phyloP scores from a whole-genome alignment of 306 rosid species.

The Corylus heterophylla region DNA sequence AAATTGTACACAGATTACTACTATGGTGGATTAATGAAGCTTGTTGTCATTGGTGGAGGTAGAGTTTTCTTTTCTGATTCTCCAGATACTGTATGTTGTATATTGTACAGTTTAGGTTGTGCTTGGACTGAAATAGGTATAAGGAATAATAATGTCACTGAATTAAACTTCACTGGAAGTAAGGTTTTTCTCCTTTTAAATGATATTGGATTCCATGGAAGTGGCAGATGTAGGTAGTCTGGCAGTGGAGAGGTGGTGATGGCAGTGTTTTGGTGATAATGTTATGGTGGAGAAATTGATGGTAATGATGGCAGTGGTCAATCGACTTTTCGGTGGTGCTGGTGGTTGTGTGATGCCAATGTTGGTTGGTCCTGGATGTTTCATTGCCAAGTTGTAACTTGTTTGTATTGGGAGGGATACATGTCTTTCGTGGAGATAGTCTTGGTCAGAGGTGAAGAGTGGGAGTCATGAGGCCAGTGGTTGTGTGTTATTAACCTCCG shows the following conservation, averaged over 20 bases:
- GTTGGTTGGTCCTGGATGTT: background rate
- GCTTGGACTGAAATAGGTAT: background rate
- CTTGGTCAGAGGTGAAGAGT: background rate
- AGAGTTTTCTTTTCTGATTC: slow-evolving; percentile 26
- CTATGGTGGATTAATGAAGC: slow-evolving; percentile 98
- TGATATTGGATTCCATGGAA: slow-evolving; percentile 10
- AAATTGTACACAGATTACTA: slow-evolving; percentile 67
- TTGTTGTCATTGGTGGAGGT: slow-evolving; percentile 99
- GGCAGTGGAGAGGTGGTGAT: background rate
- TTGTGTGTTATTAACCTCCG: background rate
- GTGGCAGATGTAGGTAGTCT: background rate
- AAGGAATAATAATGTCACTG: background rate
- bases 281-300: background rate
- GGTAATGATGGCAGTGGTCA: slow-evolving; percentile 2
- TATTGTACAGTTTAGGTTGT: background rate
- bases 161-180: background rate
- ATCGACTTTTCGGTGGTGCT: background rate
- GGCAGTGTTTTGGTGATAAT: background rate
- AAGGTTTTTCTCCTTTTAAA: background rate
- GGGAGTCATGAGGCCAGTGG: background rate
- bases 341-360: background rate
- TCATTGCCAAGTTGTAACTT: background rate
- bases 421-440: background rate
- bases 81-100: slow-evolving; percentile 3
- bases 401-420: slow-evolving; percentile 1